Percentiles rank a stretch among this genome's conserved stretches.
Evolutionary conservation across 2,329 filamentous ascomycete genomes (phyloP).

Genomic region (Dothideomycetidae sp.): DNA sequence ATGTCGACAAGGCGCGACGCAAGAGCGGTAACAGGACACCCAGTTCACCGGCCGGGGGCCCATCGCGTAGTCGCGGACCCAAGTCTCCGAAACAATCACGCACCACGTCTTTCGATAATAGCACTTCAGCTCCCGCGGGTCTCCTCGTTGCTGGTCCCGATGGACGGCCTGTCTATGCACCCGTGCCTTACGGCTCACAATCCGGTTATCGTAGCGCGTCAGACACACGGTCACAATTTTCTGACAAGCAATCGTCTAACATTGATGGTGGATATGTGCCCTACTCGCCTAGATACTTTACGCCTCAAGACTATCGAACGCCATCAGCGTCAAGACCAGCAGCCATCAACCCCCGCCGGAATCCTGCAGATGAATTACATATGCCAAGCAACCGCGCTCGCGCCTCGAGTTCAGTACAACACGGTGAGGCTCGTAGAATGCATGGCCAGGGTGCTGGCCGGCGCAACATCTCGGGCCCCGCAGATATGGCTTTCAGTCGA

Average conservation of each 20-base stretch:
- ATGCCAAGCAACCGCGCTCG: conserved; percentile 2
- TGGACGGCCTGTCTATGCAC: conserved; percentile 31
- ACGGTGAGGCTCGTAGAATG: conserved; percentile 12
- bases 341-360: conserved; percentile 24
- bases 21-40: conserved; percentile 20
- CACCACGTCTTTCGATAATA: conserved; percentile 13
- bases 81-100: conserved; percentile 16
- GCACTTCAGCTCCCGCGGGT: conserved; percentile 25
- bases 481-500: conserved; percentile 23
- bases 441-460: conserved; percentile 22
- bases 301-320: conserved; percentile 12
- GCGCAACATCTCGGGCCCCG: conserved; percentile 22
- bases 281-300: conserved; percentile 18
- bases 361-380: conserved; percentile 33
- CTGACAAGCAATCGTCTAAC: conserved; percentile 20
- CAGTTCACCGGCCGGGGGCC: conserved; percentile 21
- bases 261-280: conserved; percentile 15
- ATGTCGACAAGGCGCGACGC: conserved; percentile 22
- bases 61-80: conserved; percentile 20
- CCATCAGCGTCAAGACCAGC: conserved; percentile 23
- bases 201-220: conserved; percentile 2
- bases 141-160: conserved; percentile 36
- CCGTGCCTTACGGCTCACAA: conserved; percentile 18
- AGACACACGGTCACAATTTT: conserved; percentile 15
- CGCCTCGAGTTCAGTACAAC: conserved; percentile 11